Evolutionary conservation across 2,329 filamentous ascomycete species (phyloP), one percentile per base, ranked within the genome.

Genomic region (Fusarium brachygibbosum): DNA sequence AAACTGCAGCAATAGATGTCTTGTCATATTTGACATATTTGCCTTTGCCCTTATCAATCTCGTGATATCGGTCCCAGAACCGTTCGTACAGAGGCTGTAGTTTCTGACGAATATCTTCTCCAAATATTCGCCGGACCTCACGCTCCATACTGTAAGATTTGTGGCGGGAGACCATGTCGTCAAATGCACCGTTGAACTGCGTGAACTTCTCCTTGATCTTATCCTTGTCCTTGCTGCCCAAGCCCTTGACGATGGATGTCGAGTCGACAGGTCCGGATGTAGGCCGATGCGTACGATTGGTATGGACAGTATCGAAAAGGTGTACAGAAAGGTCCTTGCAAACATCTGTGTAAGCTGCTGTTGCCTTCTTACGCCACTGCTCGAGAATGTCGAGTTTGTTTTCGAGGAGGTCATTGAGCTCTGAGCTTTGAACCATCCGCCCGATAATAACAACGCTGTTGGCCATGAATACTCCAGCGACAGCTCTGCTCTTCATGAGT

Each of bases 21-120:
- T 98, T 98, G 82, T 98, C 94, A 78, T 97, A 98, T 83, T 97
- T 98, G 78, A 97, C 94, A 80, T 98, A 97, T 81, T 99, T 99
- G 72, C 95, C 95, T 82, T 94, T 97, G 63, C 96, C 96, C 83
- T 97, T 98, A 81, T 98, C 95, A 69, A 98, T 90, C 81, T 98
- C 96, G 78, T 98, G 94, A 78, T 99, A 99, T 29, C 95, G 88
- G 80, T 98, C 96, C 90, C 93, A 98, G 81, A 99, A 99, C 45
- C 96, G 88, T 66, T 91, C 92, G 82, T 99, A 99, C 16, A 99
- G 85, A 56, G 95, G 94, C 81, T 98, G 95, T 58, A 99, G 90
- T 82, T 97, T 93, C 74, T 91, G 90, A 78, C 96, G 93, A 68
- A 98, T 91, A 76, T 98, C 94, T 73, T 91, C 90, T 17, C 89